Evolutionary conservation across 1,284 basidiomycete species (phyloP), one percentile per base, ranked within the genome.

Genomic region (Trichosporon inkin): DNA sequence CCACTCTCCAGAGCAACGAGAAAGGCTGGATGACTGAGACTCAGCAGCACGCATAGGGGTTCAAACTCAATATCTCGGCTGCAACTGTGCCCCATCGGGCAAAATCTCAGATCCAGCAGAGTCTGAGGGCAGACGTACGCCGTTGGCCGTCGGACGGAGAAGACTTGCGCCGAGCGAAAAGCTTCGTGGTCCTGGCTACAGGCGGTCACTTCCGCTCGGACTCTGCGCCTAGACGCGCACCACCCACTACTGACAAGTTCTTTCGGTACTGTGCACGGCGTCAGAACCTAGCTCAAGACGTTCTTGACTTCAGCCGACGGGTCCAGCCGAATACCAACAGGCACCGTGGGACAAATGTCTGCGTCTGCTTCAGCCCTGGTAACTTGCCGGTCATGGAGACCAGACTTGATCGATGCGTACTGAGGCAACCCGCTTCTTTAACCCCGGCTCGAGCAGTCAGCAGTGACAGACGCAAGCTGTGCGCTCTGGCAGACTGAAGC

Each of bases 51-150:
- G 17, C 16, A 8, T 4, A 49, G 44, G 40, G 44, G 44, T 49
- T 49, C 24, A 17, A 49, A 49, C 44, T 49, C 24, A 28, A 49
- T 49, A 22, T 28, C n/a, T 49, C 44, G 44, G 24, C 44, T 28
- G 44, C 28, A 49, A 49, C 44, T 49, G 24, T 49, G 22, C 44
- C 24, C 44, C 24, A 49, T 49, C 24, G 44, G 44, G 44, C 22
- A 24, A 22, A 49, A 32, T 32, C n/a, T 17, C 22, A 28, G 24
- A 49, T 49, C 22, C 14, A 10, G 24, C 22, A 49, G 44, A 49
- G 24, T 49, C 28, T 28, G 44, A n/a, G 22, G 8, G 28, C 28
- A 32, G 28, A 8, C 28, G 28, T 8, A 32, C 28, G 4, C 28
- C 8, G 28, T 32, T 19, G 10, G 22, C 40, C 40, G 40, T 22